A percentile compares a stretch with the other conserved stretches of the same genome.
phyloP scores from a whole-genome alignment of 2,329 filamentous ascomycete species.

The Aotearoamyces nothofagi region DNA sequence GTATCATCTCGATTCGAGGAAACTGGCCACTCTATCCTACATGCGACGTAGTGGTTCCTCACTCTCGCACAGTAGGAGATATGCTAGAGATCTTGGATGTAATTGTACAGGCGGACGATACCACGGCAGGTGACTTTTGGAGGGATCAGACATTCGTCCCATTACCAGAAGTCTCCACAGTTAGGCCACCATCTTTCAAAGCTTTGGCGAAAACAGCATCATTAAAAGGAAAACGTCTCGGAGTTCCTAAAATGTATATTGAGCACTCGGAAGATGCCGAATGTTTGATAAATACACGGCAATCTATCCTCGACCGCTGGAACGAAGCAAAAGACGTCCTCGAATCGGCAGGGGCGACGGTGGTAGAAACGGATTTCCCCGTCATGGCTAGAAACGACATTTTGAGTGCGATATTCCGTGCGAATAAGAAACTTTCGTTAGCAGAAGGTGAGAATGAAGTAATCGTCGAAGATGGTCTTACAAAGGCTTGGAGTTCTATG shows the following conservation, averaged over 20 bases:
- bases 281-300: conserved; percentile 17
- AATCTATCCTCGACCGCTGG: conserved; percentile 23
- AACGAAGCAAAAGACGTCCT: conserved; percentile 14
- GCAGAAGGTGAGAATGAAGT: neutral
- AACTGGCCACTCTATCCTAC: conserved; percentile 39
- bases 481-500: conserved; percentile 4
- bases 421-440: neutral
- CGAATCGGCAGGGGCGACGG: conserved; percentile 18
- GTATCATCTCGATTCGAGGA: conserved; percentile 33
- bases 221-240: conserved; percentile 29
- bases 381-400: conserved; percentile 17
- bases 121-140: conserved; percentile 35
- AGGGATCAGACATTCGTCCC: conserved; percentile 30
- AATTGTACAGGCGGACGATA: conserved; percentile 26
- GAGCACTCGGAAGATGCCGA: conserved; percentile 20
- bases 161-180: conserved; percentile 20
- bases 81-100: conserved; percentile 33
- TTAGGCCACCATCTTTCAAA: conserved; percentile 20
- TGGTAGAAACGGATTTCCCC: conserved; percentile 20
- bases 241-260: conserved; percentile 34
- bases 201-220: conserved; percentile 17
- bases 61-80: conserved; percentile 33
- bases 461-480: conserved; percentile 5
- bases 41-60: conserved; percentile 37
- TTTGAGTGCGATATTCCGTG: neutral